Evolutionary conservation across 2,329 filamentous ascomycete species (phyloP).

Genomic region (Claviceps quebecensis): DNA sequence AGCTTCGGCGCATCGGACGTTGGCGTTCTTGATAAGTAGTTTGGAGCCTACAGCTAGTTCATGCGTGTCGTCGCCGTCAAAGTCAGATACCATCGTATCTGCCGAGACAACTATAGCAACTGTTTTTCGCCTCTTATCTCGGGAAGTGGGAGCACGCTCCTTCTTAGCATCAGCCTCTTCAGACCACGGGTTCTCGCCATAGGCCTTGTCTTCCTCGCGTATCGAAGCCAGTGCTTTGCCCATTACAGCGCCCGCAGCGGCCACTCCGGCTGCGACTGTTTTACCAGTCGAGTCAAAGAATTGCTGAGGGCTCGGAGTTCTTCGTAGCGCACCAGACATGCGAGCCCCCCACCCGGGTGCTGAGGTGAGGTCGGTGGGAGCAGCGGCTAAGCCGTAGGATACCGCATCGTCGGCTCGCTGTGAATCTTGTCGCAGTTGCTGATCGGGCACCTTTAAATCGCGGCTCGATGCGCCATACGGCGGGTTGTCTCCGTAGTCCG

Average conservation of each 20-base stretch:
- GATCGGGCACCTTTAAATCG: constrained; percentile 17
- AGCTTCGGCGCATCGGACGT: constrained; percentile 2
- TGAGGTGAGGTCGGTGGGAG: constrained; percentile 15
- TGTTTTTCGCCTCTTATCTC: constrained; percentile 49
- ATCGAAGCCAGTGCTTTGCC: constrained; percentile 74
- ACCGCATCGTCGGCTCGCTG: constrained; percentile 18
- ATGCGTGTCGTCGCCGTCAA: constrained; percentile 47
- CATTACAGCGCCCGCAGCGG: constrained; percentile 68
- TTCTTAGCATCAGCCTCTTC: constrained; percentile 68
- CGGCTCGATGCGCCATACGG: constrained; percentile 30
- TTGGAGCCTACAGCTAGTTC: constrained; percentile 65
- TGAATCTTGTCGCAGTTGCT: constrained; percentile 19
- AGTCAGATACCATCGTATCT: constrained; percentile 44
- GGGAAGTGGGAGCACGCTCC: constrained; percentile 24
- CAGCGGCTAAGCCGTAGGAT: constrained; percentile 24
- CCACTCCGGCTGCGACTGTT: constrained; percentile 66
- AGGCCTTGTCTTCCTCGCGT: constrained; percentile 70
- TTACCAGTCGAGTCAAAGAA: constrained; percentile 73
- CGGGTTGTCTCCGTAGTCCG: constrained; percentile 40
- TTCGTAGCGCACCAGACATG: constrained; percentile 66
- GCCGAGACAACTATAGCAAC: constrained; percentile 85
- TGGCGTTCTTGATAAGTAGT: neutral
- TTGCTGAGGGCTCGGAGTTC: constrained; percentile 78
- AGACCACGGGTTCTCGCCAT: constrained; percentile 78
- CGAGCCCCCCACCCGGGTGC: constrained; percentile 54